Evolutionary conservation across 352 stramenopile genomes (phyloP).

Genomic region (Globisporangium spiculum): DNA sequence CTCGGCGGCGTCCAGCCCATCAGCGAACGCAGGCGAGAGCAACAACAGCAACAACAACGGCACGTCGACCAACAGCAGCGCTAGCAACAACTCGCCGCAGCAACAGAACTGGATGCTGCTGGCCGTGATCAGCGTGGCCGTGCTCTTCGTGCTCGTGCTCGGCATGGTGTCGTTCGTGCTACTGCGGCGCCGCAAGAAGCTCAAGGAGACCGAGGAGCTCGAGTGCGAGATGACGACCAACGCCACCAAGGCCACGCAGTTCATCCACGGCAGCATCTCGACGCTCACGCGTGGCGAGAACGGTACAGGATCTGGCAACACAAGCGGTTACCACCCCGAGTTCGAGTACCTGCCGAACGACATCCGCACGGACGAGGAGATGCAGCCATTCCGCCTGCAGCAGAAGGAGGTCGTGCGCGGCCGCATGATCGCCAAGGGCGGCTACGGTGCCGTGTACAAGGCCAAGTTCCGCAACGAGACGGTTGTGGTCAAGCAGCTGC

Average conservation of each 20-base stretch:
- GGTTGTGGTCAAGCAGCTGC: constrained; percentile 37
- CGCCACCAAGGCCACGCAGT: constrained; percentile 18
- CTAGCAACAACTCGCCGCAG: not conserved
- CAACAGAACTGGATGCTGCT: constrained; percentile 25
- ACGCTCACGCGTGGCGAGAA: constrained; percentile 1
- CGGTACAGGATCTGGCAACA: not conserved
- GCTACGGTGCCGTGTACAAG: constrained; percentile 32
- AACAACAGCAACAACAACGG: not conserved
- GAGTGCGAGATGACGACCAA: constrained; percentile 14
- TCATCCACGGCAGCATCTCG: constrained; percentile 16
- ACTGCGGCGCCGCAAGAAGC: constrained; percentile 15
- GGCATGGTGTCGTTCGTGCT: constrained; percentile 18
- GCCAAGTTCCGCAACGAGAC: constrained; percentile 29
- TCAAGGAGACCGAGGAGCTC: constrained; percentile 18
- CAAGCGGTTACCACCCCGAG: constrained; percentile 4
- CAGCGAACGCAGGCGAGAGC: too few species aligned
- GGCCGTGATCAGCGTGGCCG: constrained; percentile 22
- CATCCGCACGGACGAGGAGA: constrained; percentile 34
- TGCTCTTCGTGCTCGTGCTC: constrained; percentile 21
- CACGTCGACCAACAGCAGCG: not conserved
- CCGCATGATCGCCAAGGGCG: constrained; percentile 28
- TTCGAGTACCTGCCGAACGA: constrained; percentile 30
- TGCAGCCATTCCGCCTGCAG: constrained; percentile 29
- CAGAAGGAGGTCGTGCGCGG: constrained; percentile 30
- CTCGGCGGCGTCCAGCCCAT: too few species aligned